Evolutionary conservation across 192 early-diverging fungal genomes (phyloP).

Genomic region (Helicostylum pulchrum): DNA sequence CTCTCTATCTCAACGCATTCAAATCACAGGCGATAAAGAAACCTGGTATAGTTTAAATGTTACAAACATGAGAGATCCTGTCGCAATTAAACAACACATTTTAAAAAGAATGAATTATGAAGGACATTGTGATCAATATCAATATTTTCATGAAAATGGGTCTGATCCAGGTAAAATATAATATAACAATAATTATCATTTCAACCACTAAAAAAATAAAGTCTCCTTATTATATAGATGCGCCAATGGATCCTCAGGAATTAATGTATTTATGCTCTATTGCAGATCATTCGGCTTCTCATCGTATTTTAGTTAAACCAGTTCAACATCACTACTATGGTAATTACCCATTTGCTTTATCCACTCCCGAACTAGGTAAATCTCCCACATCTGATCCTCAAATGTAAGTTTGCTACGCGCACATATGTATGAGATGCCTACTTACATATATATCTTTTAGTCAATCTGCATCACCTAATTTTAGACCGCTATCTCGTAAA

Average conservation of each 20-base stretch:
- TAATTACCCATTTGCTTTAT: not conserved
- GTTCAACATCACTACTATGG: not conserved
- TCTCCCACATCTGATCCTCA: constrained; percentile 25
- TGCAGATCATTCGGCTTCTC: constrained; percentile 27
- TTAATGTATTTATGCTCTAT: constrained; percentile 30
- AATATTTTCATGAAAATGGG: constrained; percentile 36
- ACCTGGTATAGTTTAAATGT: constrained; percentile 37
- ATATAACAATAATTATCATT: not conserved
- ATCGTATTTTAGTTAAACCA: constrained; percentile 31
- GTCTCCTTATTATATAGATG: constrained; percentile 12
- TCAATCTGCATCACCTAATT: constrained; percentile 4
- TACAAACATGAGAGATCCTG: constrained; percentile 16
- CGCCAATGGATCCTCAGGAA: constrained; percentile 19
- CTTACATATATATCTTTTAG: not conserved
- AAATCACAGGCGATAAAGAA: constrained; percentile 35
- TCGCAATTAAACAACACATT: constrained; percentile 21
- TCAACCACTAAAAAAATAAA: not conserved
- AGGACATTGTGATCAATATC: constrained; percentile 28
- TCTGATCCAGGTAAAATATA: constrained; percentile 27
- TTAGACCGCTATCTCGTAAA: constrained; percentile 14
- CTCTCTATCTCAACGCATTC: constrained; percentile 22
- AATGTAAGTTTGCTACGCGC: not conserved
- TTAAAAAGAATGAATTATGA: constrained; percentile 25
- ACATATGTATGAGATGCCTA: no score
- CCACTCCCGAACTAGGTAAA: constrained; percentile 31